These are phyloP conservation scores for Penicillium roqueforti DNA, from an alignment of 495 filamentous ascomycete species.

Conservation along the genomic window DNA sequence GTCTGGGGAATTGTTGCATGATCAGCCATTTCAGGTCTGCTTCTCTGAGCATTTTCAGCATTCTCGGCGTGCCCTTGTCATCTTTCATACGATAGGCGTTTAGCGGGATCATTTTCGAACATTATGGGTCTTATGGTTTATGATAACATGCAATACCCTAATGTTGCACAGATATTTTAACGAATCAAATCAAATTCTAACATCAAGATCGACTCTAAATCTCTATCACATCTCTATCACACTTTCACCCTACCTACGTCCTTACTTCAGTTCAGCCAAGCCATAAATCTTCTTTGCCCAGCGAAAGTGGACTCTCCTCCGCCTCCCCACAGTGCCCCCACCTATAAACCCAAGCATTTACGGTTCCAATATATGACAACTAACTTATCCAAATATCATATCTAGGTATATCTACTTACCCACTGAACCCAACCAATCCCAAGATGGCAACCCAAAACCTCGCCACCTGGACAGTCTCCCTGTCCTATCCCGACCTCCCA, in stretches of 20 bases:
- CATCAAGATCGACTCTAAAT: no score
- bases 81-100: background rate
- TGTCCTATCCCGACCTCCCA: background rate
- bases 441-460: background rate
- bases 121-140: conserved; percentile 1
- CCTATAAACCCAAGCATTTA: background rate
- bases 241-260: background rate
- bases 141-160: background rate
- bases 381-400: background rate
- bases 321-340: conserved; percentile 1
- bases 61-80: conserved; percentile 2
- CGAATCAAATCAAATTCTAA: background rate
- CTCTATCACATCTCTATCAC: background rate
- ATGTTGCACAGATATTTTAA: background rate
- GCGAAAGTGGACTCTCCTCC: background rate
- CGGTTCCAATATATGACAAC: background rate
- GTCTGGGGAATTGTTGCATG: background rate
- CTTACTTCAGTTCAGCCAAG: background rate
- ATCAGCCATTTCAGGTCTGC: background rate
- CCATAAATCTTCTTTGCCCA: background rate
- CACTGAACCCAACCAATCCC: background rate
- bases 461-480: background rate
- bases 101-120: background rate
- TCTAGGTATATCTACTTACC: background rate
- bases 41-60: conserved; percentile 1